These are phyloP conservation scores for Cinnamomum micranthum DNA, from an alignment of 164 flowering plant species.

Conservation along the genomic window DNA sequence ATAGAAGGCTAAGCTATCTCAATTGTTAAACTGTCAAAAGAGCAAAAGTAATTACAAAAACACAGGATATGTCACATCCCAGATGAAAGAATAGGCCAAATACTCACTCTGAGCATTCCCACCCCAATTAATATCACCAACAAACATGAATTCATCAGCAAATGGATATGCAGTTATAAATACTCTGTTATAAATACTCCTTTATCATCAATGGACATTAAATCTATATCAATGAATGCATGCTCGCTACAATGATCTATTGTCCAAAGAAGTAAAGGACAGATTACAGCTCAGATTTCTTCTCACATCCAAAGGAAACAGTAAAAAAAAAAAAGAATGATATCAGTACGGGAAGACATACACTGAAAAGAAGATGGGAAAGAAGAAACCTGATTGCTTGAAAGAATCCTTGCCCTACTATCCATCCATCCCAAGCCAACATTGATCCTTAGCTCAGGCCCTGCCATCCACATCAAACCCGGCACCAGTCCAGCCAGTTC, in stretches of 20 bases:
- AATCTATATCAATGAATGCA: neutral
- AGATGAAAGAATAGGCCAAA: too few relatives aligned
- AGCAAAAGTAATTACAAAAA: too few relatives aligned
- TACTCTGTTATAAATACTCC: neutral
- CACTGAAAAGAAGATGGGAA: neutral
- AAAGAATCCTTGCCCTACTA: neutral
- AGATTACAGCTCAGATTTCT: neutral
- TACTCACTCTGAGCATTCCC: neutral
- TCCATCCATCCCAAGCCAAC: neutral
- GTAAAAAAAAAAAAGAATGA: neutral
- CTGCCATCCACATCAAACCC: conserved; percentile 87
- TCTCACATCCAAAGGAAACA: neutral
- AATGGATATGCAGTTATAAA: neutral
- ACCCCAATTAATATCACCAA: neutral
- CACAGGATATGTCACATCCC: neutral
- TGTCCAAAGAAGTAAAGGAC: too few relatives aligned
- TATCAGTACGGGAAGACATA: neutral
- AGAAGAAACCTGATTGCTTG: neutral
- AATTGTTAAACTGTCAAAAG: neutral
- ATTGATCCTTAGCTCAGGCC: neutral
- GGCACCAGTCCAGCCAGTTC: conserved; percentile 95
- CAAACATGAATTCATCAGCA: neutral
- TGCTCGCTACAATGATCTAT: too few relatives aligned
- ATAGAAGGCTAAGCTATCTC: neutral
- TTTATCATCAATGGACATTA: neutral